phyloP scores from a whole-genome alignment of 345 rosid species.

The Abelmoschus esculentus region DNA sequence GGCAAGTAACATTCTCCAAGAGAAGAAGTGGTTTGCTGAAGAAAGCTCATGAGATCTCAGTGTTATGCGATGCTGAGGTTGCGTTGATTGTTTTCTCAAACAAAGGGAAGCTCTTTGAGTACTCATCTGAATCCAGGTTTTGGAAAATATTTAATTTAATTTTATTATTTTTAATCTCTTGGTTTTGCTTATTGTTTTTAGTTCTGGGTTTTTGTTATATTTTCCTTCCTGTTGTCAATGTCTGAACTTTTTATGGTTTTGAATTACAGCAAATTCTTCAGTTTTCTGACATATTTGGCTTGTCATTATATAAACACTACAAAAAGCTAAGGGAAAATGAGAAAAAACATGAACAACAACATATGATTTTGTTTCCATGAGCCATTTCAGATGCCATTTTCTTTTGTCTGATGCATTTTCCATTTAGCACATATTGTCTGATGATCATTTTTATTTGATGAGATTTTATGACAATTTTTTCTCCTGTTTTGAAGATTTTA shows the following conservation, averaged over 20 bases:
- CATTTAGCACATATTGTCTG: background rate
- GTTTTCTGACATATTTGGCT: background rate
- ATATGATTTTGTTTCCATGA: background rate
- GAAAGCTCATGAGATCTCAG: constrained; percentile 67
- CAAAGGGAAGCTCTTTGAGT: constrained; percentile 55
- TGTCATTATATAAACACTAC: background rate
- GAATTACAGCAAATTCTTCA: constrained; percentile 14
- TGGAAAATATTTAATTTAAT: background rate
- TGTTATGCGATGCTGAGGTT: constrained; percentile 58
- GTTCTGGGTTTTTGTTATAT: background rate
- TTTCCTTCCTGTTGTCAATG: background rate
- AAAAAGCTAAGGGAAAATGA: background rate
- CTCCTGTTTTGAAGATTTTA: background rate
- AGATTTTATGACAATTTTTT: background rate
- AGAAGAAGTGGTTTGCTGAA: constrained; percentile 49
- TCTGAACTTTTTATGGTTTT: constrained; percentile 3
- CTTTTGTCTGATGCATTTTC: background rate
- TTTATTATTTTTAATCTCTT: background rate
- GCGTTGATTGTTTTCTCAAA: constrained; percentile 55
- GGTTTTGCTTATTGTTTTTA: background rate
- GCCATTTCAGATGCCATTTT: background rate
- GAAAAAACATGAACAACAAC: background rate
- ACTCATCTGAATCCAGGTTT: constrained; percentile 45
- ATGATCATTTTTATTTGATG: background rate
- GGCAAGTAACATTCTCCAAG: constrained; percentile 61